phyloP scores from a whole-genome alignment of 2,329 filamentous ascomycete species.

The Fusarium sp. region DNA sequence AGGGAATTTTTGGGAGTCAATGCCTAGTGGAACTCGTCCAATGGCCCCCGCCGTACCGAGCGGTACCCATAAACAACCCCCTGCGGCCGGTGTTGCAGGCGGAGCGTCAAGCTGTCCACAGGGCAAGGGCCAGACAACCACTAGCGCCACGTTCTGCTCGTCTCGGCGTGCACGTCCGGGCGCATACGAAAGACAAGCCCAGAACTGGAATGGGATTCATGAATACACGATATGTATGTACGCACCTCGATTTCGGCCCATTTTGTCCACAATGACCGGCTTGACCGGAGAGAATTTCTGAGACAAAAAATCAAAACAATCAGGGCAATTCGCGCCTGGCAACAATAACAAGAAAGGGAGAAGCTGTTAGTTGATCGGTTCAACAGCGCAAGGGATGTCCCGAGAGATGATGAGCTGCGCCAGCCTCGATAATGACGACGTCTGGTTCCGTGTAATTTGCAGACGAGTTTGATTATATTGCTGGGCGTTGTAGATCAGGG shows the following conservation, averaged over 20 bases:
- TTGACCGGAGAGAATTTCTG: constrained; percentile 39
- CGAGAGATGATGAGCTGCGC: constrained; percentile 35
- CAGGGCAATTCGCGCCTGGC: constrained; percentile 12
- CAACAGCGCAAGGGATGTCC: constrained; percentile 38
- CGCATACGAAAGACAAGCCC: constrained; percentile 31
- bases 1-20: constrained; percentile 33
- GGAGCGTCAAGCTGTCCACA: constrained; percentile 24
- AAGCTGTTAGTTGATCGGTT: constrained; percentile 18
- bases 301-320: constrained; percentile 39
- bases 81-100: constrained; percentile 37
- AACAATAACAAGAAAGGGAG: constrained; percentile 14
- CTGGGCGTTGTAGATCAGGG: constrained; percentile 24
- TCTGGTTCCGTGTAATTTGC: constrained; percentile 35
- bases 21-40: constrained; percentile 26
- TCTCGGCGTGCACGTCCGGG: constrained; percentile 27
- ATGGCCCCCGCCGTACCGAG: constrained; percentile 30
- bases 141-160: constrained; percentile 22
- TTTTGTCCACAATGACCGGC: constrained; percentile 53
- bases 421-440: constrained; percentile 46
- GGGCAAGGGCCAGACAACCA: constrained; percentile 24
- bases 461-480: constrained; percentile 13
- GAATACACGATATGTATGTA: constrained; percentile 47
- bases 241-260: constrained; percentile 71
- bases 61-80: constrained; percentile 31
- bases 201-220: constrained; percentile 45